Base-by-base conservation (phyloP, 768 basidiomycete genomes). In the Suillus brevipes region DNA sequence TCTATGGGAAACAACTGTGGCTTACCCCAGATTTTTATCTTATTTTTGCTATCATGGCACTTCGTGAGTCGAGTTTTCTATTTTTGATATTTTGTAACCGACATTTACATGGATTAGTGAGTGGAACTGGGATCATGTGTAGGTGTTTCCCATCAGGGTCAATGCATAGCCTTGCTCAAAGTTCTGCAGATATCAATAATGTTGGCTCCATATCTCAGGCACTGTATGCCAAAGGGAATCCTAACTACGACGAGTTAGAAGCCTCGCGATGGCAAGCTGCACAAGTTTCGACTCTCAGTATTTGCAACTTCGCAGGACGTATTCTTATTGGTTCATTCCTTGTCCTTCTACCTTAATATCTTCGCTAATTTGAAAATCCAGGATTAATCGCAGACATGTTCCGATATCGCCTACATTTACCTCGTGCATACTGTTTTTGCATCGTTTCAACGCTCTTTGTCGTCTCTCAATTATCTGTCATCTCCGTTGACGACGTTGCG, bases 251-350 rank as follows among this genome's bases (percentile, higher is more conserved):
- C 69, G 85, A 86, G n/a, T 72, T 83, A 0, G 84, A 85, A 66
- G 88, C 91, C 0, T 82, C 88, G 1, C 82, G 84, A 61, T 90
- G 88, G 86, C 95, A 97, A 78, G 87, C 92, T 0, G 80, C 85
- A 4, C 94, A 97, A 71, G 95, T 97, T 1, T 93, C 94, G 0
- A 81, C 85, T 6, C 83, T 96, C 67, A 94, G 91, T 70, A 64
- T 96, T 31, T 89, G 87, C 77, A 97, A 94, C 73, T 97, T 89
- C 64, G 69, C 82, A 2, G 94, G 94, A 1, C 86, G 95, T 47
- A 84, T 96, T 55, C 64, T 87, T 34, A 88, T 94, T 20, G 94
- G 92, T 92, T 40, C 2, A 9, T 14, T 12, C 7, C 28, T 28
- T 25, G 3, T 7, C 25, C 42, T 18, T 16, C n/a, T 28, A 9